These are phyloP conservation scores for Thielaviopsis populi DNA, from an alignment of 2,329 filamentous ascomycete species.

Conservation along the genomic window DNA sequence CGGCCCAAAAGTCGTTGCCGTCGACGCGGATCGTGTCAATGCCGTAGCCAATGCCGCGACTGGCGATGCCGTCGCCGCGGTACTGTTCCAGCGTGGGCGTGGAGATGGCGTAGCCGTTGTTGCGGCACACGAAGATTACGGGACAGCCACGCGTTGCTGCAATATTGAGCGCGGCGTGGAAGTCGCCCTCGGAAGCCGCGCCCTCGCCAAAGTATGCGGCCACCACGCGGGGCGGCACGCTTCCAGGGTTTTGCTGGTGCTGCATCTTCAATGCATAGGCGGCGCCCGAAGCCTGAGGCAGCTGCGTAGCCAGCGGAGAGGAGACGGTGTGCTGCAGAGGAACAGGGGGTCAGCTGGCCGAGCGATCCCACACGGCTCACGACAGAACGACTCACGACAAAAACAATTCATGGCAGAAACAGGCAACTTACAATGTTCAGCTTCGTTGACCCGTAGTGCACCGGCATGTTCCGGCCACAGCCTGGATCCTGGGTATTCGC, in stretches of 20 bases:
- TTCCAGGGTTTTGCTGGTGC: conserved; percentile 50
- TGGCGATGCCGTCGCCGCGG: conserved; percentile 79
- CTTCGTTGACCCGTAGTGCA: conserved; percentile 79
- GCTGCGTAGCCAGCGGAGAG: conserved; percentile 73
- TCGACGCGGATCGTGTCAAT: conserved; percentile 86
- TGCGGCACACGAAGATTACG: conserved; percentile 78
- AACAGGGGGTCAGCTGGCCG: background rate
- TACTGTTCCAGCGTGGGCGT: conserved; percentile 86
- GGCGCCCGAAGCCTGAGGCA: conserved; percentile 75
- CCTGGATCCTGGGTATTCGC: conserved; percentile 70
- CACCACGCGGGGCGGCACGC: conserved; percentile 50
- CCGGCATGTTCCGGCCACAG: conserved; percentile 84
- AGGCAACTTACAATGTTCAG: conserved; percentile 58
- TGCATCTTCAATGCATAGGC: conserved; percentile 81
- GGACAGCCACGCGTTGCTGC: conserved; percentile 79
- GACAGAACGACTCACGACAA: too few relatives aligned
- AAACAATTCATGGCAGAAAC: too few relatives aligned
- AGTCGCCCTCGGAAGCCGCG: conserved; percentile 79
- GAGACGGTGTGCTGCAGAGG: conserved; percentile 56
- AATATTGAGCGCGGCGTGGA: conserved; percentile 82
- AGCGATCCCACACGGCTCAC: background rate
- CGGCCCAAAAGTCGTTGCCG: conserved; percentile 87
- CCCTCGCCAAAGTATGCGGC: conserved; percentile 85
- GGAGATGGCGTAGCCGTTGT: conserved; percentile 84
- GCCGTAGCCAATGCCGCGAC: conserved; percentile 76